Percentiles rank a stretch among this genome's conserved stretches.
Conservation (phyloP, 371 early-diverging fungal species). For the Mucor irregularis region DNA sequence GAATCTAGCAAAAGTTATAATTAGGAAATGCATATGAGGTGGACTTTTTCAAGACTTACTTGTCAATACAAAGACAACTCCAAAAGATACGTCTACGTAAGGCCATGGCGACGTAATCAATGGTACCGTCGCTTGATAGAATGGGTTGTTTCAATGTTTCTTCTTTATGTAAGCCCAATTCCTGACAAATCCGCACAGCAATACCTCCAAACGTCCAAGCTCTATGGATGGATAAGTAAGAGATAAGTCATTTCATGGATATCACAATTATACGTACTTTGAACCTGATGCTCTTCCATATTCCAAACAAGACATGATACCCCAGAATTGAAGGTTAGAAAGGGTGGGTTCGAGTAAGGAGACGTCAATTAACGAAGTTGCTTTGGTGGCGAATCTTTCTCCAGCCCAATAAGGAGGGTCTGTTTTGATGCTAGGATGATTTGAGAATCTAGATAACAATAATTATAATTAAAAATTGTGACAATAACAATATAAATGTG, state of each 20-base stretch:
- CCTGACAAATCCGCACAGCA: slow-evolving; percentile 62
- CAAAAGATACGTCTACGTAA: slow-evolving; percentile 61
- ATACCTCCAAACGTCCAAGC: slow-evolving; percentile 69
- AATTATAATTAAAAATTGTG: neutral
- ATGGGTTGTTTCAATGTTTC: slow-evolving; percentile 39
- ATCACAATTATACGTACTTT: slow-evolving; percentile 18
- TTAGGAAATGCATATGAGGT: neutral
- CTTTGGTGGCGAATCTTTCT: slow-evolving; percentile 47
- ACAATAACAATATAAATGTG: neutral
- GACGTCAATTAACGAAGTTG: slow-evolving; percentile 40
- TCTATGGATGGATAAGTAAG: slow-evolving; percentile 10
- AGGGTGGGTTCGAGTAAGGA: slow-evolving; percentile 54
- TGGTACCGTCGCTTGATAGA: slow-evolving; percentile 25
- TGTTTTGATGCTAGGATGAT: slow-evolving; percentile 43
- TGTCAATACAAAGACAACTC: slow-evolving; percentile 56
- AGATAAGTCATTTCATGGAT: neutral
- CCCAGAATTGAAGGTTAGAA: slow-evolving; percentile 58
- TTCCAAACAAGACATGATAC: slow-evolving; percentile 59
- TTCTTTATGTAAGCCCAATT: slow-evolving; percentile 60
- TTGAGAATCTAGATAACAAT: slow-evolving; percentile 37
- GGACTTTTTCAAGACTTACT: slow-evolving; percentile 24
- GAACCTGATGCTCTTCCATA: slow-evolving; percentile 65
- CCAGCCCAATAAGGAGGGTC: slow-evolving; percentile 51
- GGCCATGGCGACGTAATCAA: slow-evolving; percentile 56
- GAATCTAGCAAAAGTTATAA: slow-evolving; percentile 23